Evolutionary conservation across 2,329 filamentous ascomycete species (phyloP), one percentile per base, ranked within the genome.

Genomic region (Botryotinia calthae): DNA sequence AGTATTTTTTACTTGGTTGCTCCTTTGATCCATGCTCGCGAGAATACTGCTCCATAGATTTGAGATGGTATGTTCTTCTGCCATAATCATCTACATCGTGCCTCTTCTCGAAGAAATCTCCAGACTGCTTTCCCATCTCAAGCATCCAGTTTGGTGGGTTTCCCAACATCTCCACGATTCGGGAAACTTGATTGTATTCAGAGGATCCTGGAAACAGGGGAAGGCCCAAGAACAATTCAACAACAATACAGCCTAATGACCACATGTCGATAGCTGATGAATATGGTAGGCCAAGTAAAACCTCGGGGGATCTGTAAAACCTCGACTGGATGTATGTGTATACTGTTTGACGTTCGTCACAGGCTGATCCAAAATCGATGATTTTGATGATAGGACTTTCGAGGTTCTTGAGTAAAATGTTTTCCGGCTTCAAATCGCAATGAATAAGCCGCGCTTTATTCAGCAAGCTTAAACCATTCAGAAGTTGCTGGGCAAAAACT

Each of bases 321-420:
- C 96, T 89, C 16, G 96, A 99, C 82, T 99, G 96, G 74, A 99
- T 99, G 82, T 99, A 99, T 9, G 96, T 99, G 82, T 99, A 99
- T 42, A 99, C 96, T 0, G 96, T 99, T 82, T 99, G 96, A 68
- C 96, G 91, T 84, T 99, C 96, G 82, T 99, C 96, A 82, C 96
- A 99, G 22, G 96, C 96, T 54, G 96, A 99, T 61, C 96, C 96
- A 81, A 99, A 99, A 86, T 99, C 96, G 82, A 99, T 99, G 80
- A 99, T 98, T 83, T 99, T 99, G 87, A 99, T 99, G 77, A 99
- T 98, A 4, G 96, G 96, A 79, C 95, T 98, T 82, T 99, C 96
- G 59, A 99, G 89, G 81, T 99, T 99, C 83, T 99, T 99, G 71
- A 99, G 86, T 61, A 99, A 84, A 73, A 99, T 99, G 79, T 99